A percentile compares a stretch with the other conserved stretches of the same genome.
phyloP scores from a whole-genome alignment of 164 flowering plant genomes.

The Pachysandra terminalis region DNA sequence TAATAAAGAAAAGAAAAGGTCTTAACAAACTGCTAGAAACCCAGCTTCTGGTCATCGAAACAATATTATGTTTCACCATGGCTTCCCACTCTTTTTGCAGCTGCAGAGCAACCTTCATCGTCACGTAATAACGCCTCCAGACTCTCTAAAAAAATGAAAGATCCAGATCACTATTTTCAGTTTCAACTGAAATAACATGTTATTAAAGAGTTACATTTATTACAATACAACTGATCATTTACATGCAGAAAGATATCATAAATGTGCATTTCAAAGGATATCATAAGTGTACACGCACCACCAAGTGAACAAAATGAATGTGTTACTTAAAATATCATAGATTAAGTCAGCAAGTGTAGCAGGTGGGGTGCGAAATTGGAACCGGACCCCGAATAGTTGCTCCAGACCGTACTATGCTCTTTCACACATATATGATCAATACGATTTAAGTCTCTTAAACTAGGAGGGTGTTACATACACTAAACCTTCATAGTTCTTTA shows the following conservation, averaged over 20 bases:
- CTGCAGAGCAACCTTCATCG: conserved; percentile 43
- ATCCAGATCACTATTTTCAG: neutral
- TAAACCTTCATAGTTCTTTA: neutral
- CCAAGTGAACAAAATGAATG: neutral
- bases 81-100: conserved; percentile 62
- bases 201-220: neutral
- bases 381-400: too few species aligned
- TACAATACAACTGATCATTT: neutral
- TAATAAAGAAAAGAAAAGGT: conserved; percentile 78
- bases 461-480: neutral
- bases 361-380: too few species aligned
- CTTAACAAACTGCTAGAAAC: conserved; percentile 57
- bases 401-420: neutral
- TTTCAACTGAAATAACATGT: neutral
- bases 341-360: too few species aligned
- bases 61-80: conserved; percentile 23
- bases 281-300: neutral
- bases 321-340: too few species aligned
- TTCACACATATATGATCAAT: neutral
- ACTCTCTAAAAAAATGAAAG: conserved; percentile 55
- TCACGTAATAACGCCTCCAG: conserved; percentile 66
- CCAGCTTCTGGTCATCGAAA: conserved; percentile 34
- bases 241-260: neutral
- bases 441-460: neutral
- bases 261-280: neutral